A percentile compares a stretch with the other conserved stretches of the same genome.
These are phyloP conservation scores for Mycena rosella DNA, from an alignment of 768 basidiomycete species.

Conservation along the genomic window DNA sequence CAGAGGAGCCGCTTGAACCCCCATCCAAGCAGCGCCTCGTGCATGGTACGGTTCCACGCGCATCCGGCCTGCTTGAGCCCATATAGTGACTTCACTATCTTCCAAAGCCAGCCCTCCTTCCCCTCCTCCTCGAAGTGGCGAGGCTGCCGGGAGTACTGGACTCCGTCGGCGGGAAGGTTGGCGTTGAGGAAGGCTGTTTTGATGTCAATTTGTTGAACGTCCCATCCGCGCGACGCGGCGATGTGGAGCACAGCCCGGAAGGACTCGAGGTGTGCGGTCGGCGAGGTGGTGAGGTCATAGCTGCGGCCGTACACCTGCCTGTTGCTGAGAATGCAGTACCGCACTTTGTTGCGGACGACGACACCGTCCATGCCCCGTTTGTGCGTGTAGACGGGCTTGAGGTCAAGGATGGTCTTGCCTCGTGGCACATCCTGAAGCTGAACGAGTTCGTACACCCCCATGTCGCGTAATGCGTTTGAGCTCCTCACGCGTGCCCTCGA, in stretches of 20 bases:
- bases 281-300: too few relatives aligned
- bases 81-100: conserved; percentile 22
- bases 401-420: too few relatives aligned
- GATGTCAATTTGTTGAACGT: conserved; percentile 49
- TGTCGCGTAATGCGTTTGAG: too few relatives aligned
- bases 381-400: too few relatives aligned
- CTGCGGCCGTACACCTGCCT: too few relatives aligned
- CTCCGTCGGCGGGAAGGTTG: conserved; percentile 45
- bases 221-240: conserved; percentile 42
- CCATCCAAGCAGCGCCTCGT: conserved; percentile 43
- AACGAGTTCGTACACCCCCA: too few relatives aligned
- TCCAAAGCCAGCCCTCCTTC: conserved; percentile 35
- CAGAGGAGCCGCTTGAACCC: conserved; percentile 45
- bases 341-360: too few relatives aligned
- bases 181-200: conserved; percentile 48
- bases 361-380: too few relatives aligned
- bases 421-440: too few relatives aligned
- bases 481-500: too few relatives aligned
- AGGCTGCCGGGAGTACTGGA: conserved; percentile 51
- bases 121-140: conserved; percentile 40
- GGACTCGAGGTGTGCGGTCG: too few relatives aligned
- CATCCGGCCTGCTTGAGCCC: conserved; percentile 41
- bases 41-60: conserved; percentile 48
- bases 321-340: too few relatives aligned
- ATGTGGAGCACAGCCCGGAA: conserved; percentile 45